Evolutionary conservation across 2,329 filamentous ascomycete species (phyloP), one percentile per base, ranked within the genome.

Genomic region (Dothistroma septosporum): DNA sequence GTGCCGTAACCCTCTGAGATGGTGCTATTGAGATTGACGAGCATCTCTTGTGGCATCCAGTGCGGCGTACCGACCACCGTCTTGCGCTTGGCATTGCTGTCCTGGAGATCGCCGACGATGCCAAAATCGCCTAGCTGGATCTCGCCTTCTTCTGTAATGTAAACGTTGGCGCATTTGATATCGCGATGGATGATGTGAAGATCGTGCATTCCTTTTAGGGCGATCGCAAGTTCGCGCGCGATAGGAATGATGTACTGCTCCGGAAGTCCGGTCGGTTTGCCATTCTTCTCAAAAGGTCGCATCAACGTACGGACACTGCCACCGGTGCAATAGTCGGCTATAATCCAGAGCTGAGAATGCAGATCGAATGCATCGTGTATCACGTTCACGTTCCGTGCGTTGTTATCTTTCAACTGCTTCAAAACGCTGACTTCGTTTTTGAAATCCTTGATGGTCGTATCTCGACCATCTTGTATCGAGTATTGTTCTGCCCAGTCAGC

Each of bases 91-190:
- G 68, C 64, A 68, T 89, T 87, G 58, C 87, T 82, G 66, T 89
- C 87, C 47, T 92, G 89, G 59, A 92, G 84, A 52, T 91, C 85
- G 49, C 88, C 89, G 32, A 90, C 89, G 53, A 94, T 89, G 65
- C 91, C 90, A 73, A 94, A 94, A 72, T 94, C 90, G 71, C 90
- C 92, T 35, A 94, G 82, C 73, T 94, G 90, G 8, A 94, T 88
- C 31, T 85, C 79, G 28, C 90, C 90, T 37, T 85, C 82, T 74
- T 93, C 90, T 6, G 87, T 89, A 63, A 94, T 85, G 58, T 93
- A 81, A 33, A 94, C 87, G 70, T 94, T 94, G 65, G 89, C 89
- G 74, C 83, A 82, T 73, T 88, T 88, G 56, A 88, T 79, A 74
- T 88, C 85, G 68, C 85, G 78, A 70, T 88, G 85, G 56, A 88